Percentiles rank a stretch among this genome's conserved stretches.
Conservation (phyloP, 148 eudicot genomes). For the Polygonum maritimum region DNA sequence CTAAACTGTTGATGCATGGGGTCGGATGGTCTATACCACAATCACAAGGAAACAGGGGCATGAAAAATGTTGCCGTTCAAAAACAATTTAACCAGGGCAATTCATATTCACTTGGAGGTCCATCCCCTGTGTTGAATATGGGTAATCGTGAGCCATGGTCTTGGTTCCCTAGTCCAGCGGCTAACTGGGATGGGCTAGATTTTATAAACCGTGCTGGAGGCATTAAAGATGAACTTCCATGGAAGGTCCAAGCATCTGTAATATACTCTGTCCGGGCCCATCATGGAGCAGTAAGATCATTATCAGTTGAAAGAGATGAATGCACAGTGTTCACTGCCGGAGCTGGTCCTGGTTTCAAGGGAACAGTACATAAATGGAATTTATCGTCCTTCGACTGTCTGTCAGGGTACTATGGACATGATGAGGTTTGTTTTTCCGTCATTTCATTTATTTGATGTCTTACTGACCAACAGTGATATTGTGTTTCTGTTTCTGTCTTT, state of each 20-base stretch:
- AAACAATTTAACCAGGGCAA: conserved; percentile 33
- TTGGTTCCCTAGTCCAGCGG: conserved; percentile 86
- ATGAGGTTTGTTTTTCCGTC: conserved; percentile 53
- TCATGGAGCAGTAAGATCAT: conserved; percentile 81
- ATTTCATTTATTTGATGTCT: not conserved
- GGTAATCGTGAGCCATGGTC: conserved; percentile 80
- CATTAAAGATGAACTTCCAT: conserved; percentile 78
- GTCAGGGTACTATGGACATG: conserved; percentile 88
- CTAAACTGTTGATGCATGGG: conserved; percentile 70
- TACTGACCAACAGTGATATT: not conserved
- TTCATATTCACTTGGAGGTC: conserved; percentile 30
- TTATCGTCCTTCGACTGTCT: conserved; percentile 59
- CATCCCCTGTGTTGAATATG: conserved; percentile 26
- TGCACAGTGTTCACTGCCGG: conserved; percentile 85
- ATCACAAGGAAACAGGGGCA: conserved; percentile 49
- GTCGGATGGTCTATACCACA: conserved; percentile 96
- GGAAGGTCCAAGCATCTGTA: conserved; percentile 96
- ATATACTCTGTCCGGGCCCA: conserved; percentile 80
- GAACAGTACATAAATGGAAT: conserved; percentile 92
- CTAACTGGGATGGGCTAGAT: conserved; percentile 78
- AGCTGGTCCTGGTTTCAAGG: conserved; percentile 89
- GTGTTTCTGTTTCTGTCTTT: not conserved
- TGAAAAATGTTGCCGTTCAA: conserved; percentile 37
- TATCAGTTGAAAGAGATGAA: conserved; percentile 79
- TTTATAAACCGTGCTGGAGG: conserved; percentile 68